Conservation (phyloP, 2,329 filamentous ascomycete genomes). For the Whalleya microplaca region DNA sequence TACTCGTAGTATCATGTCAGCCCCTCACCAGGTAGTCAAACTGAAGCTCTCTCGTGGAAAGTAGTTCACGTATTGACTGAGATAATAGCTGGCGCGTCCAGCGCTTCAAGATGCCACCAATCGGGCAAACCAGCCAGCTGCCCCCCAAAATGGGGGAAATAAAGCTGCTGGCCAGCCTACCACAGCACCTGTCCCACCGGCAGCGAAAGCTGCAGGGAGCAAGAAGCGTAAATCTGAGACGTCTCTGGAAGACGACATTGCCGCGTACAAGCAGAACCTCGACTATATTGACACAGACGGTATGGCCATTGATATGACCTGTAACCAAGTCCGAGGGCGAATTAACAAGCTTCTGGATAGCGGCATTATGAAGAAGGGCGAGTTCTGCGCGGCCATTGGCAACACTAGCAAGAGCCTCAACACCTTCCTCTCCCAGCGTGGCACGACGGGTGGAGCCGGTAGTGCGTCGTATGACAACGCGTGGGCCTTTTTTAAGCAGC, state of each 20-base stretch:
- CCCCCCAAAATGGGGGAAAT: neutral
- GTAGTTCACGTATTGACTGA: neutral
- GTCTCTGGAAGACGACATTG: constrained; percentile 32
- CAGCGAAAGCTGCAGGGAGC: constrained; percentile 4
- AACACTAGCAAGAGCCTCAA: constrained; percentile 10
- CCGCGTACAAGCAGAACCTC: constrained; percentile 33
- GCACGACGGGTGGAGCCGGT: constrained; percentile 17
- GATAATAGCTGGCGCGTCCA: constrained; percentile 4
- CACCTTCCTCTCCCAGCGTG: constrained; percentile 20
- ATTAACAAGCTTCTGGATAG: constrained; percentile 31
- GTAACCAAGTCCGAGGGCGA: constrained; percentile 20
- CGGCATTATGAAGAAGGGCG: constrained; percentile 31
- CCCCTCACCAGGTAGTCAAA: constrained; percentile 1
- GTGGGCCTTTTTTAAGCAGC: constrained; percentile 31
- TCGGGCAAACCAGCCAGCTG: constrained; percentile 5
- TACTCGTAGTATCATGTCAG: neutral
- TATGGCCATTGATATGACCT: constrained; percentile 15
- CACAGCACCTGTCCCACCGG: neutral
- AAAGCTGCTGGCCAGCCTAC: constrained; percentile 4
- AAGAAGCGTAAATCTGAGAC: constrained; percentile 33
- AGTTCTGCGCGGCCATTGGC: constrained; percentile 26
- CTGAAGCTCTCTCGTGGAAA: neutral
- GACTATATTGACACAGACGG: constrained; percentile 15
- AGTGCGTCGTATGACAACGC: constrained; percentile 20
- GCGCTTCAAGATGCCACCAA: constrained; percentile 10